phyloP scores from a whole-genome alignment of 2,329 filamentous ascomycete species.

The Botrytis fabae region DNA sequence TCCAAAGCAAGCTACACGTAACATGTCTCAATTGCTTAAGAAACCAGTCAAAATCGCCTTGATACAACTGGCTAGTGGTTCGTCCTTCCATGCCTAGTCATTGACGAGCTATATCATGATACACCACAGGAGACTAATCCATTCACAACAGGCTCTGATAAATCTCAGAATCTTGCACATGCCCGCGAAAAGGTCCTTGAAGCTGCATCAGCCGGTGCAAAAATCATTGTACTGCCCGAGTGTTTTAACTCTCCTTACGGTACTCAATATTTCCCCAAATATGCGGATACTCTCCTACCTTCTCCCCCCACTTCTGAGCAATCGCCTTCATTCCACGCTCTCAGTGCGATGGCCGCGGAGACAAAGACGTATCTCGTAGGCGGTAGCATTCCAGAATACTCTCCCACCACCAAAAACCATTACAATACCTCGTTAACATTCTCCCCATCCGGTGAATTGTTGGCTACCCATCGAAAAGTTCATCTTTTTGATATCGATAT shows the following conservation, averaged over 20 bases:
- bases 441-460: conserved; percentile 70
- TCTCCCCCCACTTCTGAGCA: conserved; percentile 68
- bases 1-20: conserved; percentile 27
- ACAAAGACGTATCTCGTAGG: conserved; percentile 80
- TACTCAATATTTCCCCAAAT: conserved; percentile 83
- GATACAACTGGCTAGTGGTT: conserved; percentile 76
- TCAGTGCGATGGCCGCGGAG: conserved; percentile 77
- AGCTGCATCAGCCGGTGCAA: conserved; percentile 73
- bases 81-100: conserved; percentile 31
- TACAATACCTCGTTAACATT: conserved; percentile 94
- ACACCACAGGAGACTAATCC: conserved; percentile 36
- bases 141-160: conserved; percentile 64
- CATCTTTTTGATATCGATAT: conserved; percentile 99
- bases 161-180: conserved; percentile 77
- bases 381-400: conserved; percentile 87
- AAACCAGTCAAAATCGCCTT: conserved; percentile 77
- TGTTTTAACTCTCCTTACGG: conserved; percentile 99
- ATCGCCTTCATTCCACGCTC: conserved; percentile 82
- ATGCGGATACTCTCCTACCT: conserved; percentile 84
- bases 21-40: conserved; percentile 57
- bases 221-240: conserved; percentile 89
- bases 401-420: conserved; percentile 62
- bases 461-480: conserved; percentile 89
- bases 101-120: conserved; percentile 2
- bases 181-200: conserved; percentile 81